Percentiles rank a stretch among this genome's conserved stretches.
Evolutionary conservation across 1,284 basidiomycete genomes (phyloP).

Genomic region (Meira nashicola): DNA sequence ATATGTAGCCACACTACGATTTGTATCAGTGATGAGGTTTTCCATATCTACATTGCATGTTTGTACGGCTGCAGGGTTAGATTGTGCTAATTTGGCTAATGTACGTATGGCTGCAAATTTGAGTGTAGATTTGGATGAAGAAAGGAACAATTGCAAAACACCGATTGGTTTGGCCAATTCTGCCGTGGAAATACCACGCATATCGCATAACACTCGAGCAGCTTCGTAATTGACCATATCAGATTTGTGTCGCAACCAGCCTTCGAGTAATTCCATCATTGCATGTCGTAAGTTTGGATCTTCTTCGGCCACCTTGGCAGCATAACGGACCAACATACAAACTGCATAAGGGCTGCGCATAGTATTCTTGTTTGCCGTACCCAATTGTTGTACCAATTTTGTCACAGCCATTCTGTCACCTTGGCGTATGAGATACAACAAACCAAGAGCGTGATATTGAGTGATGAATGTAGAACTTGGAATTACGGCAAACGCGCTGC

Average conservation of each 20-base stretch:
- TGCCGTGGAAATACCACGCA: conserved; percentile 71
- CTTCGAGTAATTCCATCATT: conserved; percentile 89
- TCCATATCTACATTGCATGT: conserved; percentile 96
- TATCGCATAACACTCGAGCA: conserved; percentile 92
- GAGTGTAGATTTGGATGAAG: conserved; percentile 60
- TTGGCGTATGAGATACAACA: conserved; percentile 90
- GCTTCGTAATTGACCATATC: conserved; percentile 99
- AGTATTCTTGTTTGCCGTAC: conserved; percentile 66
- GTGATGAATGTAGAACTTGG: conserved; percentile 66
- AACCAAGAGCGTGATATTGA: conserved; percentile 93
- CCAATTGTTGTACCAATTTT: conserved; percentile 91
- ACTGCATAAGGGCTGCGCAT: conserved; percentile 96
- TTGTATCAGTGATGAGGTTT: conserved; percentile 91
- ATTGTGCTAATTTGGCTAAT: conserved; percentile 72
- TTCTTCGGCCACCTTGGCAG: conserved; percentile 95
- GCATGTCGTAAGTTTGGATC: conserved; percentile 60
- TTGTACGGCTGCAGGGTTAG: conserved; percentile 77
- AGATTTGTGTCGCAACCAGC: conserved; percentile 95
- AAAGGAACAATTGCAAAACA: conserved; percentile 51
- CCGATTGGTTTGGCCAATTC: conserved; percentile 79
- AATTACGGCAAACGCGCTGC: conserved; percentile 73
- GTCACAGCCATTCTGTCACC: conserved; percentile 98
- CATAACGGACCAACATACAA: conserved; percentile 97
- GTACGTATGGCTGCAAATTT: conserved; percentile 98
- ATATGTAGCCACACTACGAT: conserved; percentile 94